phyloP scores from a whole-genome alignment of 2,329 filamentous ascomycete genomes.

The Neopestalotiopsis clavispora region DNA sequence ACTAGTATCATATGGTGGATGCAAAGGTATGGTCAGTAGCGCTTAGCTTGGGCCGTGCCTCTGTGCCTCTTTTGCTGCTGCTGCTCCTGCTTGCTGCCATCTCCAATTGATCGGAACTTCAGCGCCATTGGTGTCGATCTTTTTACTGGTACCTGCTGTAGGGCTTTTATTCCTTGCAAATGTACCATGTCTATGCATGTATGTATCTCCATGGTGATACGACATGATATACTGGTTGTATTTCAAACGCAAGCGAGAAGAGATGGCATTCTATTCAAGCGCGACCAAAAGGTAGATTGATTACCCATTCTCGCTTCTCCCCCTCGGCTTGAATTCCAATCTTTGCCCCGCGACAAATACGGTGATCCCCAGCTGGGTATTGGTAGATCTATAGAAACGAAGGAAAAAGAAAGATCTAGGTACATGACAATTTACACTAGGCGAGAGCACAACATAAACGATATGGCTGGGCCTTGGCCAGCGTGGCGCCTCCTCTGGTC shows the following conservation, averaged over 20 bases:
- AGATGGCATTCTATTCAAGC: no score
- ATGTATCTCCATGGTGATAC: not conserved
- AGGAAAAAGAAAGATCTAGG: no score
- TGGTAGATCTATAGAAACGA: not conserved
- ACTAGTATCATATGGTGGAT: not conserved
- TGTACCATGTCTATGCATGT: no score
- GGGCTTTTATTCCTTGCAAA: no score
- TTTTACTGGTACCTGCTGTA: not conserved
- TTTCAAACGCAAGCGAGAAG: not conserved
- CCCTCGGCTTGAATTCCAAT: not conserved
- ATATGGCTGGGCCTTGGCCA: not conserved
- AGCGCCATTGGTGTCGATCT: not conserved
- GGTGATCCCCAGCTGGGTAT: not conserved
- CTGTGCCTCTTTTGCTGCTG: not conserved
- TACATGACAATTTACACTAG: not conserved
- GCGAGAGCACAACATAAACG: not conserved
- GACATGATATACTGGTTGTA: not conserved
- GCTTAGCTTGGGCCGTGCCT: not conserved
- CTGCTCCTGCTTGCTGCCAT: not conserved
- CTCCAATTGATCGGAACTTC: not conserved
- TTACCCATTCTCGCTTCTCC: not conserved
- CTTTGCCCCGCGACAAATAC: not conserved
- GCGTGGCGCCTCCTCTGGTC: not conserved
- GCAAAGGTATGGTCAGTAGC: not conserved
- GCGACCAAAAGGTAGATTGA: not conserved